Conservation (phyloP, 805 yeast species). For the Candida jianshihensis region DNA sequence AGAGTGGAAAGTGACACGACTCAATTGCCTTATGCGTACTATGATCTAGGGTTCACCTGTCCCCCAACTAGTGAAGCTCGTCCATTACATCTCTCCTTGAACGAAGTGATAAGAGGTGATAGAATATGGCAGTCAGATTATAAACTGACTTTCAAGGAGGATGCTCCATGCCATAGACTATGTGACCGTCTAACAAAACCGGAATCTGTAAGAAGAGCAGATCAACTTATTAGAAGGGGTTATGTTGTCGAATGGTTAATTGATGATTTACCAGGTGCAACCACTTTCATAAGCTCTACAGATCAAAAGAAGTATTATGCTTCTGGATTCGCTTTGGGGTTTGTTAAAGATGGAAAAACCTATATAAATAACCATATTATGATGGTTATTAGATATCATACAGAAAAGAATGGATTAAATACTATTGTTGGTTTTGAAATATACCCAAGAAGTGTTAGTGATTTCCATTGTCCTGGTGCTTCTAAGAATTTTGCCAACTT, state of each 20-base stretch:
- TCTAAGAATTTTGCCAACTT: conserved; percentile 51
- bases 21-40: conserved; percentile 70
- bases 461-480: conserved; percentile 70
- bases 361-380: conserved; percentile 75
- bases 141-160: conserved; percentile 54
- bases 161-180: conserved; percentile 54
- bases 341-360: conserved; percentile 48
- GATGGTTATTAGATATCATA: conserved; percentile 70
- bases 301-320: conserved; percentile 65
- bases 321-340: conserved; percentile 83
- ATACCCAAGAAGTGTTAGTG: conserved; percentile 72
- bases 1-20: conserved; percentile 74
- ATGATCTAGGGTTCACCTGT: conserved; percentile 75
- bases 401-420: conserved; percentile 35
- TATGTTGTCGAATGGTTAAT: conserved; percentile 80
- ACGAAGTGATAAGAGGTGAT: conserved; percentile 78
- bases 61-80: conserved; percentile 50
- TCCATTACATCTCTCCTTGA: conserved; percentile 61
- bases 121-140: conserved; percentile 72
- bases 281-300: conserved; percentile 60
- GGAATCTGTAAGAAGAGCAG: conserved; percentile 47
- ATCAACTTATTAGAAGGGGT: conserved; percentile 53
- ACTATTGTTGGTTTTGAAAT: conserved; percentile 87
- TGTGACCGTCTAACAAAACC: conserved; percentile 61
- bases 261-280: conserved; percentile 84